These are phyloP conservation scores for Coriaria nepalensis DNA, from an alignment of 306 rosid genomes.

Conservation along the genomic window DNA sequence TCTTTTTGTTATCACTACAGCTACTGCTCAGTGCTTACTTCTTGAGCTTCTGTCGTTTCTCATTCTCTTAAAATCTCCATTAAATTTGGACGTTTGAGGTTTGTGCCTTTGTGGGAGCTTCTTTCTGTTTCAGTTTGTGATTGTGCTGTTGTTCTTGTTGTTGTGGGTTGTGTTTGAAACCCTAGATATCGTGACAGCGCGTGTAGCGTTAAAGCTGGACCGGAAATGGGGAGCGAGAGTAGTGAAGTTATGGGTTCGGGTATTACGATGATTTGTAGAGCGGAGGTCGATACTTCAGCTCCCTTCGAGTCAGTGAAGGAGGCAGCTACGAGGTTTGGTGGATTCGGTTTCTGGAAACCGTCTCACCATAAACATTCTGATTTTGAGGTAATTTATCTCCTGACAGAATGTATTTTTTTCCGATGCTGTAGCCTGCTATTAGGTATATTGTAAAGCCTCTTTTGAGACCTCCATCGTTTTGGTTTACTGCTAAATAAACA, in stretches of 20 bases:
- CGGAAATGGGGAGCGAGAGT: neutral
- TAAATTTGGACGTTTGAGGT: neutral
- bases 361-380: constrained; percentile 14
- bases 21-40: neutral
- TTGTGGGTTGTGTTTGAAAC: neutral
- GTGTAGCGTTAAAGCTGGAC: neutral
- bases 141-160: neutral
- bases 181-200: constrained; percentile 6
- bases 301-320: constrained; percentile 82
- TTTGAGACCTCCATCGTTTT: too few relatives aligned
- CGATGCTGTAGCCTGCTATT: too few relatives aligned
- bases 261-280: constrained; percentile 18
- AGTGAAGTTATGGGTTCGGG: constrained; percentile 3
- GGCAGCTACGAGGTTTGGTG: constrained; percentile 58
- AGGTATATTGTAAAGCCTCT: too few relatives aligned
- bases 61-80: neutral
- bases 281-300: constrained; percentile 72
- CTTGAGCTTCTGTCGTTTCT: constrained; percentile 1
- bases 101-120: neutral
- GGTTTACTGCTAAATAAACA: too few relatives aligned
- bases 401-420: too few relatives aligned
- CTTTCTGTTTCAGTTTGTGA: constrained; percentile 2
- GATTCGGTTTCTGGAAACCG: constrained; percentile 73
- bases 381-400: constrained; percentile 29
- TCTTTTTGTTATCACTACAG: too few relatives aligned